Base-by-base conservation (phyloP, 441 rosid species). In the Gossypium schwendimanii region DNA sequence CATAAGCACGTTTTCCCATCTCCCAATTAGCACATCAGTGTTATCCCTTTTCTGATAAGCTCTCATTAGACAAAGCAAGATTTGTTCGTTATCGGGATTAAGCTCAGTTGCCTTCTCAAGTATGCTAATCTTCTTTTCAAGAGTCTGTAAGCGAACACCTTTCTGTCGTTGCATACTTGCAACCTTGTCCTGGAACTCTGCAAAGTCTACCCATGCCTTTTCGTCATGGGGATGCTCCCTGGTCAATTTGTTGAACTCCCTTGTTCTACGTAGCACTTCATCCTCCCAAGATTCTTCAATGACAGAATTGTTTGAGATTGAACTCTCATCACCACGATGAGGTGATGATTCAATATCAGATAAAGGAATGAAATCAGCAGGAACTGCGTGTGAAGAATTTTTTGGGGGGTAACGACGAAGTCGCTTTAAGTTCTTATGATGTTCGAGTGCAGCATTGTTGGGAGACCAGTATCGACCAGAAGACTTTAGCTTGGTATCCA, bases 251-350 rank as follows among this genome's bases (percentile, higher is more conserved):
- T 95, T 95, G 59, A 91, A 92, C 59, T 89, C 94, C 67, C 91
- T 81, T 1, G 98, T 95, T 80, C 86, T 95, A 20, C 87, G 87
- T 28, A 91, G 76, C 78, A 92, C 82, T 71, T 92, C 90, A 80
- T 95, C 99, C 70, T 95, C 99, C 98, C 98, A 95, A 6, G 99
- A 95, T 81, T 85, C 93, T 83, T 84, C 97, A 41, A 88, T 49
- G 75, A 75, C 12, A 33, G 81, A 75, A 54, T 80, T 70, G 47
- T 73, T 81, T 4, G 81, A n/a, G 14, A 44, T 52, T 14, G 81
- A 76, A 78, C 77, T 64, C 31, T 63, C 76, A 71, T 78, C 86
- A 24, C 54, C 81, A 45, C 59, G 71, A 44, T 80, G 88, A 64
- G 24, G 65, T 3, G 79, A 81, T 28, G 78, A 41, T 70, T 83